These are phyloP conservation scores for Penicillium canescens DNA, from an alignment of 495 filamentous ascomycete genomes.

Conservation along the genomic window DNA sequence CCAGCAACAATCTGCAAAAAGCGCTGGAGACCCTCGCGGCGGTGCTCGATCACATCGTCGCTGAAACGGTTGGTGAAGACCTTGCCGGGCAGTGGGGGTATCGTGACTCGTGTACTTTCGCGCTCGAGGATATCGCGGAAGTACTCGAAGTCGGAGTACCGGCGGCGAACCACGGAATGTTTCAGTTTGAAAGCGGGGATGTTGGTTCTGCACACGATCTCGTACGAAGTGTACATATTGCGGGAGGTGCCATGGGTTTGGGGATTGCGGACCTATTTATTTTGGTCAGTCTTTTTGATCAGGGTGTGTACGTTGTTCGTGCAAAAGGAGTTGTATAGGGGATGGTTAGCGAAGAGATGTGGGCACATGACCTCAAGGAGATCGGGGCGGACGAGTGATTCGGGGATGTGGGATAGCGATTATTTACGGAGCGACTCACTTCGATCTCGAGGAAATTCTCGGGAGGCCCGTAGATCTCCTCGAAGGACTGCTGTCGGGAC, in stretches of 20 bases:
- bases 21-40: slow-evolving; percentile 86
- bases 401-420: not conserved
- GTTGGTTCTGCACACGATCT: slow-evolving; percentile 95
- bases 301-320: not conserved
- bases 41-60: slow-evolving; percentile 97
- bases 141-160: slow-evolving; percentile 97
- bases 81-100: slow-evolving; percentile 93
- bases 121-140: slow-evolving; percentile 98
- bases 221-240: slow-evolving; percentile 98
- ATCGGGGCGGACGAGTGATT: not conserved
- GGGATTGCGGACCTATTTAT: slow-evolving; percentile 74
- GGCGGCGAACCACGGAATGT: slow-evolving; percentile 80
- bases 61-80: slow-evolving; percentile 98
- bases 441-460: slow-evolving; percentile 99
- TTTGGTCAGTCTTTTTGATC: slow-evolving; percentile 6
- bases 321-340: slow-evolving; percentile 5
- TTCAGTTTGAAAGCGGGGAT: slow-evolving; percentile 97
- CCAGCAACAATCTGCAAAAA: slow-evolving; percentile 98
- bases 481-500: slow-evolving; percentile 88
- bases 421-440: slow-evolving; percentile 47
- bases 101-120: slow-evolving; percentile 89
- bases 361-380: slow-evolving; percentile 11
- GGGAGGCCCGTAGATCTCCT: slow-evolving; percentile 97
- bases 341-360: slow-evolving; percentile 5
- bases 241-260: slow-evolving; percentile 93